Conservation (phyloP, 768 basidiomycete genomes). For the Lyophyllum semitale region DNA sequence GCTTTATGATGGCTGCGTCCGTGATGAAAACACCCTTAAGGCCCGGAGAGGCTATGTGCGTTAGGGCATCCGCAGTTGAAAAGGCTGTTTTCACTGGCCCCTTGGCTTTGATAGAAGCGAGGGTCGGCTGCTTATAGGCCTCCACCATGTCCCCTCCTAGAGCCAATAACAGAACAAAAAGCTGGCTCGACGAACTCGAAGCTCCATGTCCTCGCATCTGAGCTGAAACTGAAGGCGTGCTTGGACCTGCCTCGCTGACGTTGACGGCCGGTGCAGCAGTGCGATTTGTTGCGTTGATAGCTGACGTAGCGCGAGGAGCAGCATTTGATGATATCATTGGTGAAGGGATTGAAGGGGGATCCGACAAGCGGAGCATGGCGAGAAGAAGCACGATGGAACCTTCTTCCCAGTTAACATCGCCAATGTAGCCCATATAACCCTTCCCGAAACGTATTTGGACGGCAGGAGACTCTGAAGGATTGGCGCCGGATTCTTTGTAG, state of each 20-base stretch:
- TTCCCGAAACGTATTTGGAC: slow-evolving; percentile 31
- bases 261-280: background rate
- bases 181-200: background rate
- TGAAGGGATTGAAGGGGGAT: background rate
- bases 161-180: slow-evolving; percentile 32
- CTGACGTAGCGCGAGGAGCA: background rate
- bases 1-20: slow-evolving; percentile 33
- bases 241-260: background rate
- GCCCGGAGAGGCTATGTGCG: slow-evolving; percentile 25
- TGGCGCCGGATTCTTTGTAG: slow-evolving; percentile 26
- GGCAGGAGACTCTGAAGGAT: slow-evolving; percentile 21
- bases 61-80: slow-evolving; percentile 19
- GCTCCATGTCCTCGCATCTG: background rate
- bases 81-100: slow-evolving; percentile 20
- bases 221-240: background rate
- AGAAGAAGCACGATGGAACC: slow-evolving; percentile 28
- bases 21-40: slow-evolving; percentile 35
- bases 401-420: slow-evolving; percentile 34
- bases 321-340: background rate
- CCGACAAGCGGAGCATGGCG: slow-evolving; percentile 31
- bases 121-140: slow-evolving; percentile 24
- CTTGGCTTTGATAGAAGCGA: slow-evolving; percentile 26
- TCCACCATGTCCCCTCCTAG: slow-evolving; percentile 26
- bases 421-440: slow-evolving; percentile 41
- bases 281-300: background rate